Evolutionary conservation across 495 filamentous ascomycete genomes (phyloP), one percentile per base, ranked within the genome.

Genomic region (Lasiosphaeria miniovina): DNA sequence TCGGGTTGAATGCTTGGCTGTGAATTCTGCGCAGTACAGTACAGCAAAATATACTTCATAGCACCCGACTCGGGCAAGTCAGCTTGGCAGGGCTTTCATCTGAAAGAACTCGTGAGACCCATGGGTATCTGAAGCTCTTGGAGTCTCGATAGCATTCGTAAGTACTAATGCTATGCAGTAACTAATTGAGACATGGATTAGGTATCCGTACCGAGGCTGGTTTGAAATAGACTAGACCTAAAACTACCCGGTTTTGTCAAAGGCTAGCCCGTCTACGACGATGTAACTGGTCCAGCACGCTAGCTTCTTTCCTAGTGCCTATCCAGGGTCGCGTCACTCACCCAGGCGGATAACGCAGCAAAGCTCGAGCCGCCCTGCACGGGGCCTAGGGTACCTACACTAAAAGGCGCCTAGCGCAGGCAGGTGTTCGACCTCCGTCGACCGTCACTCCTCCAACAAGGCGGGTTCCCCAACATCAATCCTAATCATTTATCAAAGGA

Each of bases 401-500:
- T 24, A 24, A 24, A 24, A 24, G 24, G 2, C 24, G 24, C 24
- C 24, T 24, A 1, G 24, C 24, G 40, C 9, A 45, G 40, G 40
- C 40, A 14, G 43, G 43, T 46, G 15, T 46, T n/a, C 12, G 43
- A 17, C 49, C 17, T 51, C 32, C 14, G 15, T 53, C 12, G 36
- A 49, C 57, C 61, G 61, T 65, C 64, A 60, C 64, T 65, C 61
- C 59, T 67, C 61, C 64, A 65, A 67, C 63, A 61, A 35, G 55
- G 45, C 58, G 49, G 55, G 49, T 36, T 54, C 63, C 51, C 54
- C 53, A 63, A 57, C 51, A 55, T 17, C 53, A 33, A 54, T 59
- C 50, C 54, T 54, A 32, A 35, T 60, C 51, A 61, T 61, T 63
- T 62, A 58, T 60, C 61, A 54, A 10, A 51, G 32, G 45, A 34